phyloP scores from a whole-genome alignment of 164 flowering plant species.

The Vitis cinerea region DNA sequence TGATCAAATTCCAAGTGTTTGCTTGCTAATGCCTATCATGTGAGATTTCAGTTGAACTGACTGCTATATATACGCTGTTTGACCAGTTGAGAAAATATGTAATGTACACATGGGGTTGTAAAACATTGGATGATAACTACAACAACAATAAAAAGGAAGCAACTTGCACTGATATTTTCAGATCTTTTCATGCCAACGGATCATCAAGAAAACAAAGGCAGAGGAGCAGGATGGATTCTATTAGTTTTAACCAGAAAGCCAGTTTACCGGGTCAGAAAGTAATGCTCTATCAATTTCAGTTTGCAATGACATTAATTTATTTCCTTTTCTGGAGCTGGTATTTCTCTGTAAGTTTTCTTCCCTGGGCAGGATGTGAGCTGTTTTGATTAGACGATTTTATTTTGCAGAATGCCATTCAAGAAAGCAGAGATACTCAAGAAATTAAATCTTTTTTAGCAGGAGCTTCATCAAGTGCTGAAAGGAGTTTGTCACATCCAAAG shows the following conservation, averaged over 20 bases:
- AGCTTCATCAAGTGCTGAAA: slow-evolving; percentile 6
- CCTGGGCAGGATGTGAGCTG: background rate
- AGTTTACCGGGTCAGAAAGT: slow-evolving; percentile 41
- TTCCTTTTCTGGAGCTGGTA: slow-evolving; percentile 1
- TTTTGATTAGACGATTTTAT: background rate
- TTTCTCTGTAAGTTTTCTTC: background rate
- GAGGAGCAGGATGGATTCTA: slow-evolving; percentile 24
- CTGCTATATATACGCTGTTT: slow-evolving; percentile 9
- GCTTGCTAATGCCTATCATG: background rate
- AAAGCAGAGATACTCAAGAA: slow-evolving; percentile 13
- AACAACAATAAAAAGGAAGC: slow-evolving; percentile 18
- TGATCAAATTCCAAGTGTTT: background rate
- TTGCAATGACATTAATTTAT: background rate
- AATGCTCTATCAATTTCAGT: slow-evolving; percentile 6
- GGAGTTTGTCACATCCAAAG: slow-evolving; percentile 10
- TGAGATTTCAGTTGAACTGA: slow-evolving; percentile 13
- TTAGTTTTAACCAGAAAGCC: slow-evolving; percentile 31
- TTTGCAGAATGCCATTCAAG: slow-evolving; percentile 28
- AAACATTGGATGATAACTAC: slow-evolving; percentile 37
- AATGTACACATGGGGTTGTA: slow-evolving; percentile 69
- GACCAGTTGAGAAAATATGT: slow-evolving; percentile 88
- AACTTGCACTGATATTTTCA: slow-evolving; percentile 25
- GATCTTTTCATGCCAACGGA: slow-evolving; percentile 26
- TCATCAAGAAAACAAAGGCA: slow-evolving; percentile 38
- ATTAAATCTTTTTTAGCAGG: slow-evolving; percentile 25